Evolutionary conservation across 495 filamentous ascomycete species (phyloP).

Genomic region (Neurospora tetrasperma): DNA sequence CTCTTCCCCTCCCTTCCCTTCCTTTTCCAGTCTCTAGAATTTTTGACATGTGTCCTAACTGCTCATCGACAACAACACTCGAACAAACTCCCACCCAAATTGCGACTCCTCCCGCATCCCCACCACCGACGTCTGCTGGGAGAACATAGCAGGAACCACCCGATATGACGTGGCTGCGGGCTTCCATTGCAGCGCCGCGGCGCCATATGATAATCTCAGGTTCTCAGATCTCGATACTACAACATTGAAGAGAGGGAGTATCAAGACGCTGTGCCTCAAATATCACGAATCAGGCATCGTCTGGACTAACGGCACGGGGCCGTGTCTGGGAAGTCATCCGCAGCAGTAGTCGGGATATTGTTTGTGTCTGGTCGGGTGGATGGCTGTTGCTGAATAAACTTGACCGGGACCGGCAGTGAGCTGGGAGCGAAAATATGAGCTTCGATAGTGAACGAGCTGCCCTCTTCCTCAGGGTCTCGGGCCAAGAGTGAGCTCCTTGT

Average conservation of each 20-base stretch:
- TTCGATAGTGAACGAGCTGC: not conserved
- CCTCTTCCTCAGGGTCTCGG: not conserved
- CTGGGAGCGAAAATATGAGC: not conserved
- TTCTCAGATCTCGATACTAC: slow-evolving; percentile 44
- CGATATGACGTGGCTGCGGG: slow-evolving; percentile 13
- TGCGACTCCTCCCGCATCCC: slow-evolving; percentile 44
- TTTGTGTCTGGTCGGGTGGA: slow-evolving; percentile 5
- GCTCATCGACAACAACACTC: not conserved
- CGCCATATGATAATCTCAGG: slow-evolving; percentile 36
- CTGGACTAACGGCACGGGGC: slow-evolving; percentile 29
- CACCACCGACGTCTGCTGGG: slow-evolving; percentile 42
- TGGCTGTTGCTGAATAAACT: not conserved
- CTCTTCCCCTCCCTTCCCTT: not conserved
- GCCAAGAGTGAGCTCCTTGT: not conserved
- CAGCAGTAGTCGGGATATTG: slow-evolving; percentile 36
- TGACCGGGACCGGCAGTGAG: not conserved
- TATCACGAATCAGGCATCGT: slow-evolving; percentile 29
- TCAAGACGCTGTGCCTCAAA: slow-evolving; percentile 37
- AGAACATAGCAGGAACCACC: slow-evolving; percentile 44
- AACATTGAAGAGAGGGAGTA: slow-evolving; percentile 28
- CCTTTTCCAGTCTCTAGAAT: not conserved
- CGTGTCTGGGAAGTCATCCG: slow-evolving; percentile 32
- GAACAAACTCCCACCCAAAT: slow-evolving; percentile 26
- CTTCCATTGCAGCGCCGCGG: slow-evolving; percentile 39
- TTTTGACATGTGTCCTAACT: no score